Base-by-base conservation (phyloP, 345 rosid species). In the Euphorbia lathyris region DNA sequence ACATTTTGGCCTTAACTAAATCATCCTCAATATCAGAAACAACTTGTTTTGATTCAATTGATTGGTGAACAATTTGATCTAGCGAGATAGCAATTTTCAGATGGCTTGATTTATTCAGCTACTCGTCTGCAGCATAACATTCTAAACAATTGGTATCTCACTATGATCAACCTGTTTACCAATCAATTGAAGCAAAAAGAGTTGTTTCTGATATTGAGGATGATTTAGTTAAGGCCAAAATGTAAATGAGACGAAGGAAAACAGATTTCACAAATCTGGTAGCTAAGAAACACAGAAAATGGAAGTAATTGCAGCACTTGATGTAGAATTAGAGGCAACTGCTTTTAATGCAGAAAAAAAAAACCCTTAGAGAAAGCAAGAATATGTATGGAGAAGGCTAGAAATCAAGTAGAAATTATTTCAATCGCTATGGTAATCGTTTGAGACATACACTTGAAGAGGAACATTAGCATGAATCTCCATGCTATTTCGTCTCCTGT, bases 401-500 rank as follows among this genome's bases (percentile, higher is more conserved):
- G 13, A 43, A 43, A 11, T 13, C 48, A 43, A 43, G 4, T 43
- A 8, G 13, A 13, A 11, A 43, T 34, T n/a, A n/a, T n/a, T n/a
- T n/a, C n/a, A n/a, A n/a, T n/a, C n/a, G n/a, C n/a, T n/a, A n/a
- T n/a, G n/a, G n/a, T n/a, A n/a, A n/a, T n/a, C n/a, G n/a, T n/a
- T 79, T 25, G 85, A 74, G 50, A 76, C 82, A 83, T 95, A 97
- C 51, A 84, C 90, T 75, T 86, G 97, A 77, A 95, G 89, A 53
- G 82, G 81, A 77, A 75, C 87, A 50, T 88, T 70, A 7, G 97
- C 68, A 1, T 74, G 74, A 74, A 74, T 74, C 70, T 85, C 92
- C 48, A 59, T 22, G 57, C 65, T 77, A 77, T 72, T 70, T 23
- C 91, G 80, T 68, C 97, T 79, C 90, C 87, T 95, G 97, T 3